These are phyloP conservation scores for Erodium texanum DNA, from an alignment of 441 rosid species.

Conservation along the genomic window DNA sequence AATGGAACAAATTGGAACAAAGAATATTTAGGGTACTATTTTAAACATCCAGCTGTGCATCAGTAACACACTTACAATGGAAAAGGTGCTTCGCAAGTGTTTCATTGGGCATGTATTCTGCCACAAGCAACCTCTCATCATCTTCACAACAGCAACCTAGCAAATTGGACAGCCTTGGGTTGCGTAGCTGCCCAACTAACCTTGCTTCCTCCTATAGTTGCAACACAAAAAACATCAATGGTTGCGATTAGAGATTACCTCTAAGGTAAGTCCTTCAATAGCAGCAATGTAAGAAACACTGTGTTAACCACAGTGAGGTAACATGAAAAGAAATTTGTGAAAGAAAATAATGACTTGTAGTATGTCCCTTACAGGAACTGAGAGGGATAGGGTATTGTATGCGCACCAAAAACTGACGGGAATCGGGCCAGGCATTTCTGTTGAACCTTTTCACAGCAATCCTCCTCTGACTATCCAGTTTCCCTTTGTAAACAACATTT, in stretches of 20 bases:
- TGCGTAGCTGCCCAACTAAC: constrained; percentile 60
- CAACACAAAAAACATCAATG: constrained; percentile 5
- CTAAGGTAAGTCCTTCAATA: background rate
- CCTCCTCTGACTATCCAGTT: constrained; percentile 51
- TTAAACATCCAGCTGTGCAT: background rate
- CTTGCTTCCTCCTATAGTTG: constrained; percentile 52
- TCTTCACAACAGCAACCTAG: constrained; percentile 62
- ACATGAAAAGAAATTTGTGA: background rate
- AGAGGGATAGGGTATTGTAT: constrained; percentile 8
- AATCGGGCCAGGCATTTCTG: constrained; percentile 63
- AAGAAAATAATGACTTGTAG: background rate
- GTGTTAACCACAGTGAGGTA: background rate
- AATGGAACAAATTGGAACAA: too few species aligned
- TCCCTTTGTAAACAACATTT: constrained; percentile 62
- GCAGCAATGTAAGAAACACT: background rate
- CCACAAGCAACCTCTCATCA: constrained; percentile 64
- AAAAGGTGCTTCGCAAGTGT: constrained; percentile 67
- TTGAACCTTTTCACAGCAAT: constrained; percentile 63
- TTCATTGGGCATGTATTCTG: constrained; percentile 60
- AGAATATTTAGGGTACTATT: too few species aligned
- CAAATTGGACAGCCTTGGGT: constrained; percentile 49
- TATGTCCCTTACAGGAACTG: background rate
- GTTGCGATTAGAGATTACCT: background rate
- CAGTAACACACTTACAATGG: constrained; percentile 40
- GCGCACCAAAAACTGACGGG: constrained; percentile 54